A percentile compares a stretch with the other conserved stretches of the same genome.
Conservation (phyloP, 2,329 filamentous ascomycete genomes). For the Erysiphe neolycopersici region DNA sequence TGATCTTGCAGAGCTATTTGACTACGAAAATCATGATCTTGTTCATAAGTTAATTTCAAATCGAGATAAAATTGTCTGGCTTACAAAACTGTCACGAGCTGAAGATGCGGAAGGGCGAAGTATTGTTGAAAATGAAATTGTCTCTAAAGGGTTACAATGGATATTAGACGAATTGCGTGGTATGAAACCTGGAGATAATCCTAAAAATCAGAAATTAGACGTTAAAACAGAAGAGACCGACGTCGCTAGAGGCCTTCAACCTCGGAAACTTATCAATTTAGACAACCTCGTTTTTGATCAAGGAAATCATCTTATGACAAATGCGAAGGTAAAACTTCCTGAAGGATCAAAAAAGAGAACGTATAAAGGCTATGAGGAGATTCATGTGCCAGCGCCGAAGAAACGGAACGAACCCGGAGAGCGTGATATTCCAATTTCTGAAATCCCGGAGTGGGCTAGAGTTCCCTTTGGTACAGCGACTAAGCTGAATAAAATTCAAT, state of each 20-base stretch:
- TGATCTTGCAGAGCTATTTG: constrained; percentile 92
- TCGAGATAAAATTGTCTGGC: constrained; percentile 84
- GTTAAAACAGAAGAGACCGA: constrained; percentile 82
- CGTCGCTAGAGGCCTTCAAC: constrained; percentile 60
- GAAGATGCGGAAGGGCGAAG: constrained; percentile 53
- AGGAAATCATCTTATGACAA: constrained; percentile 98
- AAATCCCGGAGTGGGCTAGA: constrained; percentile 81
- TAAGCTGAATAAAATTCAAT: constrained; percentile 84
- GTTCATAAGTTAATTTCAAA: constrained; percentile 81
- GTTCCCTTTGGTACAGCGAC: constrained; percentile 64
- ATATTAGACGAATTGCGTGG: constrained; percentile 76
- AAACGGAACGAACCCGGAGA: constrained; percentile 60
- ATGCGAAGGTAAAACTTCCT: constrained; percentile 76
- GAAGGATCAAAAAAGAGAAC: constrained; percentile 85
- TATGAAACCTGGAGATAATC: constrained; percentile 29
- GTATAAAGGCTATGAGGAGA: constrained; percentile 97
- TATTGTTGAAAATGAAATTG: constrained; percentile 72
- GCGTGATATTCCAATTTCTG: constrained; percentile 54
- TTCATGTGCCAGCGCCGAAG: constrained; percentile 85
- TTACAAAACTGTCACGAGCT: constrained; percentile 60
- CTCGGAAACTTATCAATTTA: constrained; percentile 67
- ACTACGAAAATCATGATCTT: constrained; percentile 85
- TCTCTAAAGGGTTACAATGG: constrained; percentile 57
- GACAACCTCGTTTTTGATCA: constrained; percentile 95
- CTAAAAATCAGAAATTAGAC: constrained; percentile 41